These are phyloP conservation scores for Piper longum DNA, from an alignment of 164 flowering plant genomes.

Conservation along the genomic window DNA sequence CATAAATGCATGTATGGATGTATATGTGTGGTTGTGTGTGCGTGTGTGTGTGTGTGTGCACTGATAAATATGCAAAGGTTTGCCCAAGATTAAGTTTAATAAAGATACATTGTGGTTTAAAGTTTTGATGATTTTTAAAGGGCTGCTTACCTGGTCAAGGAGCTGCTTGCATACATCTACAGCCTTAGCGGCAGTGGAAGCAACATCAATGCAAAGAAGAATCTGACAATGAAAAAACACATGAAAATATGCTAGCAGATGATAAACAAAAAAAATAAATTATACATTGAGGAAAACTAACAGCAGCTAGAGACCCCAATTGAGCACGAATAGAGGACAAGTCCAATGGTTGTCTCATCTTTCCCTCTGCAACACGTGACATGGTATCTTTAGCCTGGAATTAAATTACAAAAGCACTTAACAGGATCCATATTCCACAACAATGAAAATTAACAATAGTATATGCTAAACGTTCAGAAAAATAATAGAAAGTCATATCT, in stretches of 20 bases:
- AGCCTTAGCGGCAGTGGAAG: conserved; percentile 69
- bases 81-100: too few relatives aligned
- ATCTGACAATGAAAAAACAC: conserved; percentile 28
- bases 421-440: neutral
- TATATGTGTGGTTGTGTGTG: too few relatives aligned
- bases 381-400: conserved; percentile 78
- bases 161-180: conserved; percentile 56
- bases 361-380: conserved; percentile 73
- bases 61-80: too few relatives aligned
- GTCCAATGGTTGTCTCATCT: conserved; percentile 55
- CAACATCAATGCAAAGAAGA: conserved; percentile 89
- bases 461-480: too few relatives aligned
- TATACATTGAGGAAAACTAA: neutral
- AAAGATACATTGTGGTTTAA: neutral
- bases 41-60: too few relatives aligned
- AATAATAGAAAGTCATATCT: too few relatives aligned
- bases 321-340: conserved; percentile 71
- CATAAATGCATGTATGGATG: neutral
- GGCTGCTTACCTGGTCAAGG: conserved; percentile 64
- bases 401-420: neutral
- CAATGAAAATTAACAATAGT: neutral
- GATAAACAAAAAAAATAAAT: neutral
- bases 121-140: neutral
- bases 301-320: conserved; percentile 76
- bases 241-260: neutral